Evolutionary conservation across 306 rosid genomes (phyloP).

Genomic region (Lupinus albus): DNA sequence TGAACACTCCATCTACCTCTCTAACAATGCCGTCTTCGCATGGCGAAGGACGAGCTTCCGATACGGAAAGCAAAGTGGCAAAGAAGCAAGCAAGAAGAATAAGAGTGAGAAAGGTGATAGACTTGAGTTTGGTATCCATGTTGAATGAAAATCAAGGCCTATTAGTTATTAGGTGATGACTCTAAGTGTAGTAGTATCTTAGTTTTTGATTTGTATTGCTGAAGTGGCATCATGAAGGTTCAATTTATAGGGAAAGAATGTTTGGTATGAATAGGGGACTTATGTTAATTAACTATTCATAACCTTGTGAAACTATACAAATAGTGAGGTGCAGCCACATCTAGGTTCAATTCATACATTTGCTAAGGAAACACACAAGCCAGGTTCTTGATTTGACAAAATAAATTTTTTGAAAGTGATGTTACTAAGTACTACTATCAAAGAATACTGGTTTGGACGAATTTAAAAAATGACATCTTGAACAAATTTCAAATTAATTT

Average conservation of each 20-base stretch:
- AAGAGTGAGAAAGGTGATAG: conserved; percentile 36
- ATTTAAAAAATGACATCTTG: conserved; percentile 29
- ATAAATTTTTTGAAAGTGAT: conserved; percentile 27
- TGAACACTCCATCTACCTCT: conserved; percentile 36
- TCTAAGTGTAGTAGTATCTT: neutral
- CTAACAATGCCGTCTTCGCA: neutral
- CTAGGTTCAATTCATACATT: conserved; percentile 23
- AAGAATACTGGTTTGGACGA: conserved; percentile 7
- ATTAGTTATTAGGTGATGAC: neutral
- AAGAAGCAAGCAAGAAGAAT: conserved; percentile 34
- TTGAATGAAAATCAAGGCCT: conserved; percentile 22
- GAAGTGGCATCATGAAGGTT: conserved; percentile 33
- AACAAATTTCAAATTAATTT: conserved; percentile 27
- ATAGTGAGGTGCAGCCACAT: conserved; percentile 38
- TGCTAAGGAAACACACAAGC: conserved; percentile 39
- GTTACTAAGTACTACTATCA: conserved; percentile 12
- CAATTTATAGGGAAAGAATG: conserved; percentile 53
- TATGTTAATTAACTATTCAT: neutral
- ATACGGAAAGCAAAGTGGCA: conserved; percentile 4
- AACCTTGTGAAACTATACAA: conserved; percentile 33
- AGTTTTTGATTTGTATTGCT: conserved; percentile 33
- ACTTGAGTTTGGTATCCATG: conserved; percentile 53
- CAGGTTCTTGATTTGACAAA: conserved; percentile 44
- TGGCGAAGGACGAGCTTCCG: conserved; percentile 48
- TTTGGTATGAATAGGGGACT: neutral